phyloP scores from a whole-genome alignment of 164 flowering plant genomes.

The Magnolia changhungtana region DNA sequence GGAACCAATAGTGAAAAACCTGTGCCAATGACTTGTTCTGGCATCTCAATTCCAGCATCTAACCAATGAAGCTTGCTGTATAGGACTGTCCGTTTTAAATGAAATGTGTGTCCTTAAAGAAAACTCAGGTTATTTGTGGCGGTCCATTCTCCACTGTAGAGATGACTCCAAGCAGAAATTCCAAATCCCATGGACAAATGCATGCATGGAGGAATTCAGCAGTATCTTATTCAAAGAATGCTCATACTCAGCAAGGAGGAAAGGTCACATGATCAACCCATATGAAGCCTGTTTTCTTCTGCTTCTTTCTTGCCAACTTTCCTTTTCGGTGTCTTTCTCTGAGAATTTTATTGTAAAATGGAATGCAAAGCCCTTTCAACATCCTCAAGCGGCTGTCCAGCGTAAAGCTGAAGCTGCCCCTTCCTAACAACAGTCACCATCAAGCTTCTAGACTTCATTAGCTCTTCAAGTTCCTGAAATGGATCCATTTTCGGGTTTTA shows the following conservation, averaged over 20 bases:
- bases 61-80: too few relatives aligned
- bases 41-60: too few relatives aligned
- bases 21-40: too few relatives aligned
- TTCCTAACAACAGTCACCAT: slow-evolving; percentile 70
- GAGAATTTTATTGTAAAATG: slow-evolving; percentile 21
- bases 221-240: background rate
- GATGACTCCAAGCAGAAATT: too few relatives aligned
- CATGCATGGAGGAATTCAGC: background rate
- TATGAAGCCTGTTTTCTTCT: background rate
- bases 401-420: slow-evolving; percentile 77
- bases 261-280: background rate
- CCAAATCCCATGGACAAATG: background rate
- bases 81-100: too few relatives aligned
- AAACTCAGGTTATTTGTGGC: too few relatives aligned
- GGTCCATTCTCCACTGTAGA: too few relatives aligned
- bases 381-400: slow-evolving; percentile 79
- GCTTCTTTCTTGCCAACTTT: background rate
- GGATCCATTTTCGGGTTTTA: background rate
- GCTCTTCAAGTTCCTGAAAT: slow-evolving; percentile 62
- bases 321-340: too few relatives aligned
- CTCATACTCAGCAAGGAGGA: background rate
- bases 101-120: too few relatives aligned
- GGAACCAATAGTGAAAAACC: too few relatives aligned
- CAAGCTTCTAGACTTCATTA: slow-evolving; percentile 31
- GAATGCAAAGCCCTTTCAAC: slow-evolving; percentile 65